These are phyloP conservation scores for Leptomonas pyrrhocoris DNA, from an alignment of 208 protist species.

Conservation along the genomic window DNA sequence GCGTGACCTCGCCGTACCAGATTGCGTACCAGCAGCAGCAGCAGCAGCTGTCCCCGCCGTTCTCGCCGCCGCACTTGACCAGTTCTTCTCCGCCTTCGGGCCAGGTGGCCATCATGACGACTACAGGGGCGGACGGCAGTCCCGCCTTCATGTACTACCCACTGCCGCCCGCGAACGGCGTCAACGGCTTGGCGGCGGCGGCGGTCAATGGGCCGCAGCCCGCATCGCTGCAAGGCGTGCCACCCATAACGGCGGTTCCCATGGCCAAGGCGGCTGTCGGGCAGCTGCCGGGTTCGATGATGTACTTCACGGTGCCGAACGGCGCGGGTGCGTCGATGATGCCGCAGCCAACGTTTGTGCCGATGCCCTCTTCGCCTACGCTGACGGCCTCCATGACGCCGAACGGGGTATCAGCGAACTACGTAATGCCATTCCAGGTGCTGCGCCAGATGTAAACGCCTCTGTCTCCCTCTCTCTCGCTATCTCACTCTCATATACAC, in stretches of 20 bases:
- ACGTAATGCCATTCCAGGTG: slow-evolving; percentile 21
- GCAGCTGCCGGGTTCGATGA: background rate
- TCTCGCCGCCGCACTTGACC: background rate
- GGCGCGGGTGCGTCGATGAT: background rate
- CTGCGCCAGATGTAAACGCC: slow-evolving; percentile 5
- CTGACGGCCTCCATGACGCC: background rate
- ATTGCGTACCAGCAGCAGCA: background rate
- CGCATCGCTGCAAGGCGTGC: background rate
- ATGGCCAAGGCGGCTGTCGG: background rate
- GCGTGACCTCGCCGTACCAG: background rate
- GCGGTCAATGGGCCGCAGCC: background rate
- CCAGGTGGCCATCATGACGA: slow-evolving; percentile 2
- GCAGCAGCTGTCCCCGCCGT: background rate
- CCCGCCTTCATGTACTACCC: slow-evolving; percentile 26
- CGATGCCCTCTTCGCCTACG: background rate
- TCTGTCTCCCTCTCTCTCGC: background rate
- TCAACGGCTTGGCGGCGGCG: background rate
- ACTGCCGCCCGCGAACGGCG: slow-evolving; percentile 8
- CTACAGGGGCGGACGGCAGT: slow-evolving; percentile 9
- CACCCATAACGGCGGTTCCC: background rate
- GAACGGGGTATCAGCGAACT: slow-evolving; percentile 3
- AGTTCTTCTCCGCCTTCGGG: background rate
- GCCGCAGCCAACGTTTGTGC: background rate
- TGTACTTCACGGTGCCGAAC: slow-evolving; percentile 13
- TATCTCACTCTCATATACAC: background rate